These are phyloP conservation scores for Apiospora koreana DNA, from an alignment of 2,329 filamentous ascomycete species.

Conservation along the genomic window DNA sequence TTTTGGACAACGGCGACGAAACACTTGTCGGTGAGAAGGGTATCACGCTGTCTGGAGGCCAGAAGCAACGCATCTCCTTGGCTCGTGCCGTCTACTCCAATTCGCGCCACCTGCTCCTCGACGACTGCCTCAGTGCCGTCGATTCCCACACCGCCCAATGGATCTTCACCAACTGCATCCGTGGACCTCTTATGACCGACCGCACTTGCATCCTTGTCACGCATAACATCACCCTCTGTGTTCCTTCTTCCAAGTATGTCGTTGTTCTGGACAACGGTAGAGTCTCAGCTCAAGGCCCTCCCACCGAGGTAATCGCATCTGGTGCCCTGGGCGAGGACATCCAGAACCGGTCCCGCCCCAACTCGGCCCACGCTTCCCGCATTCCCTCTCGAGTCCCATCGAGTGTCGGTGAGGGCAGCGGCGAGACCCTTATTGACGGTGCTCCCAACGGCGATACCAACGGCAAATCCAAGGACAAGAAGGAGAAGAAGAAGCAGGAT, in stretches of 20 bases:
- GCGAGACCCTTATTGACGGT: conserved; percentile 57
- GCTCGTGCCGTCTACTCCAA: conserved; percentile 97
- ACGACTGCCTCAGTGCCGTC: conserved; percentile 94
- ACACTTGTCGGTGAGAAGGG: conserved; percentile 97
- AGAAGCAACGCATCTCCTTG: conserved; percentile 95
- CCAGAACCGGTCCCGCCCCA: conserved; percentile 66
- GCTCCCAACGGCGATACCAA: conserved; percentile 48
- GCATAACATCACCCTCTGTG: conserved; percentile 88
- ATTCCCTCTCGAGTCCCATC: conserved; percentile 79
- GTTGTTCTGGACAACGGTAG: conserved; percentile 88
- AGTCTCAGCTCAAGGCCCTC: conserved; percentile 72
- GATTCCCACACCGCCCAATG: conserved; percentile 97
- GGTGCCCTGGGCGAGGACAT: conserved; percentile 88
- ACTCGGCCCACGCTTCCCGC: conserved; percentile 69
- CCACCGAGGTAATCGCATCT: conserved; percentile 78
- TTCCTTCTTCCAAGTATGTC: conserved; percentile 77
- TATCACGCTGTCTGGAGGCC: conserved; percentile 92
- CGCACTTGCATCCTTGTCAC: conserved; percentile 95
- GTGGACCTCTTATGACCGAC: conserved; percentile 82
- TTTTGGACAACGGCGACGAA: conserved; percentile 88
- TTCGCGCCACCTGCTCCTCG: conserved; percentile 85
- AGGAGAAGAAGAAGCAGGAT: conserved; percentile 51
- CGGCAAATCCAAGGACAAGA: conserved; percentile 47
- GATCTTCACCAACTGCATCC: conserved; percentile 93
- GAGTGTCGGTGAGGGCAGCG: conserved; percentile 65